phyloP scores from a whole-genome alignment of 2,329 filamentous ascomycete species.

The Epichloe hybrida region DNA sequence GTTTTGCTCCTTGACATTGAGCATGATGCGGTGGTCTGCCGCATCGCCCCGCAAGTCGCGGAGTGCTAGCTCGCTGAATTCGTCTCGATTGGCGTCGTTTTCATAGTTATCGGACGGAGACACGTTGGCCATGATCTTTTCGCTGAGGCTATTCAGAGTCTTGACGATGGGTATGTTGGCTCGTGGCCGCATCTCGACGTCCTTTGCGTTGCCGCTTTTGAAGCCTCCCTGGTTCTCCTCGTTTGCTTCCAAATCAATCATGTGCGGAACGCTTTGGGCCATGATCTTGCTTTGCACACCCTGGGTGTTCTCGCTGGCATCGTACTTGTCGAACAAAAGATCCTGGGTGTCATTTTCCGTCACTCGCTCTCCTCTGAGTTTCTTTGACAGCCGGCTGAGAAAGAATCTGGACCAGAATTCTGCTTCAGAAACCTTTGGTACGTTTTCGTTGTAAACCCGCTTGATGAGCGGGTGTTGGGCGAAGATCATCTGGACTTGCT shows the following conservation, averaged over 20 bases:
- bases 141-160: slow-evolving; percentile 78
- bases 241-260: slow-evolving; percentile 86
- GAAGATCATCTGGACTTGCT: slow-evolving; percentile 89
- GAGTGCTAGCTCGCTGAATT: slow-evolving; percentile 61
- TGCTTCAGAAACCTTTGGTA: slow-evolving; percentile 63
- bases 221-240: slow-evolving; percentile 81
- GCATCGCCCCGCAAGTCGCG: slow-evolving; percentile 66
- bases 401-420: slow-evolving; percentile 95
- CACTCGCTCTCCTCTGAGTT: slow-evolving; percentile 78
- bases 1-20: slow-evolving; percentile 81
- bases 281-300: slow-evolving; percentile 39
- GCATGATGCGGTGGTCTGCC: slow-evolving; percentile 62
- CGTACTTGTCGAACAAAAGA: slow-evolving; percentile 72
- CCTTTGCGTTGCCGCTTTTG: slow-evolving; percentile 69
- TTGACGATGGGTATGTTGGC: slow-evolving; percentile 77
- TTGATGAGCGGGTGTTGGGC: slow-evolving; percentile 84
- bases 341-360: slow-evolving; percentile 65
- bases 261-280: slow-evolving; percentile 62
- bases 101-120: slow-evolving; percentile 60
- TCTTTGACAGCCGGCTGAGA: slow-evolving; percentile 78
- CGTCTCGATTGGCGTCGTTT: slow-evolving; percentile 54
- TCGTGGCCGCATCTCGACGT: slow-evolving; percentile 77
- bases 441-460: slow-evolving; percentile 83
- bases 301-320: slow-evolving; percentile 54
- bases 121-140: slow-evolving; percentile 85